Base-by-base conservation (phyloP, 2,329 filamentous ascomycete genomes). In the Apiospora phragmitis region DNA sequence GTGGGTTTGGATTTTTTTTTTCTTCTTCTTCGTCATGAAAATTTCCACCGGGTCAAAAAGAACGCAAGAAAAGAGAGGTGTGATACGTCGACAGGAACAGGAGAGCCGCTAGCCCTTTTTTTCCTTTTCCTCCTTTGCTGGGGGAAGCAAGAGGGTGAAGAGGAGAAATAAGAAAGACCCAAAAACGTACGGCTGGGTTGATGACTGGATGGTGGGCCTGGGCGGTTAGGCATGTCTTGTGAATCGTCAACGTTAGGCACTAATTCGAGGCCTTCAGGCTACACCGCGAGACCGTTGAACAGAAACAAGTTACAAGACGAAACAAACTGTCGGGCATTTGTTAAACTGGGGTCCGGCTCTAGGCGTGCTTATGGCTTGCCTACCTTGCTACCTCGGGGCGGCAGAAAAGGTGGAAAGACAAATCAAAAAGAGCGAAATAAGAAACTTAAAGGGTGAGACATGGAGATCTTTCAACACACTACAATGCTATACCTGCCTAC, bases 191-290 rank as follows among this genome's bases (percentile, higher is more conserved):
- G 32, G 55, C 55, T 12, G 55, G 32, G 55, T 24, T 62, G 18
- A 32, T 62, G 55, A 38, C 38, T 12, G 38, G 38, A 18, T n/a
- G 12, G 55, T 24, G 55, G 55, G 55, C 55, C 55, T 21, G 38
- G 65, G 65, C 65, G 65, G 65, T 67, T 67, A 67, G 65, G 38
- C 38, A 32, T 43, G 65, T 45, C 38, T 45, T 32, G 42, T 67
- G 65, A 67, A 67, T 67, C 65, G 65, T 67, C 65, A 42, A 67
- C 38, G 65, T 67, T 45, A 67, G 65, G 65, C 65, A 67, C 65
- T 45, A 67, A 67, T 67, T 26, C 14, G 3, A 43, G n/a, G 24
- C 24, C 38, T 38, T 38, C 35, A 6, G 1, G 35, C 65, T 67
- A 38, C 55, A 62, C 55, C 55, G 55, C 55, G 55, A 62, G 55